Evolutionary conservation across 108 stramenopile genomes (phyloP).

Genomic region (Cyclostephanos invisitatus): DNA sequence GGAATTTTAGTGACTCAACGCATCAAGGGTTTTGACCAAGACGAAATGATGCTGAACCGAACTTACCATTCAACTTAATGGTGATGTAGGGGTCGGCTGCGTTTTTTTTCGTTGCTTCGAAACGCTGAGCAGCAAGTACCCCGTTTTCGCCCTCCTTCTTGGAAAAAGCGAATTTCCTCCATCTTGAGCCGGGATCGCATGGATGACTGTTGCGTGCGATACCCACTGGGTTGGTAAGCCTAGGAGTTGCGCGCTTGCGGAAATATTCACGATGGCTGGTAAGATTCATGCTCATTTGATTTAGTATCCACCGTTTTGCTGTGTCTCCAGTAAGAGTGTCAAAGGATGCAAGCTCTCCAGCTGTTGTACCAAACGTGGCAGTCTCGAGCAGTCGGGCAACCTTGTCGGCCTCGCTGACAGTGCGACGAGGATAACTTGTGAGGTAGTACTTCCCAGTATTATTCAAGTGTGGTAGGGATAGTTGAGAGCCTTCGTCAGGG

Average conservation of each 20-base stretch:
- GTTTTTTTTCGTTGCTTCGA: conserved; percentile 22
- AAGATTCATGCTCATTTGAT: conserved; percentile 30
- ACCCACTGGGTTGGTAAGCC: conserved; percentile 40
- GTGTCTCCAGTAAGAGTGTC: conserved; percentile 26
- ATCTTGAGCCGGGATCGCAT: conserved; percentile 24
- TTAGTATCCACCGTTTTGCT: conserved; percentile 31
- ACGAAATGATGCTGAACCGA: neutral
- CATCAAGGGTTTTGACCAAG: neutral
- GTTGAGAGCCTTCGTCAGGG: conserved; percentile 36
- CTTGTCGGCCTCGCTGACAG: conserved; percentile 14
- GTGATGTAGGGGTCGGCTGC: conserved; percentile 33
- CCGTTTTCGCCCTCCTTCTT: conserved; percentile 32
- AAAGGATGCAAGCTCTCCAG: conserved; percentile 18
- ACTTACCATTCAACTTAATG: conserved; percentile 37
- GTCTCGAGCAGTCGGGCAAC: conserved; percentile 43
- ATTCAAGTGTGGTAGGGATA: conserved; percentile 38
- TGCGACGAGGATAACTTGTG: conserved; percentile 34
- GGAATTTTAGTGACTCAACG: neutral
- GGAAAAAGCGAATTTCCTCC: conserved; percentile 31
- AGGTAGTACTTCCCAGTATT: conserved; percentile 36
- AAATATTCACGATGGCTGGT: conserved; percentile 36
- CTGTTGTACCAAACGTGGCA: conserved; percentile 45
- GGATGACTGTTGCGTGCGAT: conserved; percentile 42
- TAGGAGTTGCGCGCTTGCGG: conserved; percentile 36
- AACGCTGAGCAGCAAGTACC: neutral